Evolutionary conservation across 345 rosid species (phyloP).

Genomic region (Moricandia arvensis): DNA sequence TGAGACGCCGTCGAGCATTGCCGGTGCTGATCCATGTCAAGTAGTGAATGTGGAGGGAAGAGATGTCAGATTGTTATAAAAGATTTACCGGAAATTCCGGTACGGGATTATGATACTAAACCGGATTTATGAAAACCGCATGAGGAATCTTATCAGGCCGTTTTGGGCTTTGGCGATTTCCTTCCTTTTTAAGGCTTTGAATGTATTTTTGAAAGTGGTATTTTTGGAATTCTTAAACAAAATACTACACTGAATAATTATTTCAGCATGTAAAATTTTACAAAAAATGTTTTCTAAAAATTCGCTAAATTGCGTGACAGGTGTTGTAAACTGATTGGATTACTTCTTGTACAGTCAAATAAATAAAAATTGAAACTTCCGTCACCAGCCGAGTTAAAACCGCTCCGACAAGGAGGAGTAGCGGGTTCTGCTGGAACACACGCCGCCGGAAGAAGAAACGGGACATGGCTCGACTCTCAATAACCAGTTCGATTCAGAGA

Average conservation of each 20-base stretch:
- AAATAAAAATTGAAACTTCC: neutral
- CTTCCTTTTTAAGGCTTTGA: too few species aligned
- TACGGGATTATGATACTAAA: too few species aligned
- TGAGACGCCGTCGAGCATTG: conserved; percentile 31
- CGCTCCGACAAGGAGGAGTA: conserved; percentile 23
- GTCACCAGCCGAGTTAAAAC: neutral
- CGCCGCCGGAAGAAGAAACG: conserved; percentile 15
- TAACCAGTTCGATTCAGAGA: conserved; percentile 16
- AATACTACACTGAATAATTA: too few species aligned
- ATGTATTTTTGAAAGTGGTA: too few species aligned
- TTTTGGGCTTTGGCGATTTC: too few species aligned
- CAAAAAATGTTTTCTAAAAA: too few species aligned
- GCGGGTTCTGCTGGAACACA: conserved; percentile 9
- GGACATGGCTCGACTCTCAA: conserved; percentile 30
- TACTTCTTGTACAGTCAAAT: neutral
- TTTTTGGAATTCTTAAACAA: too few species aligned
- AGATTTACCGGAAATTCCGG: too few species aligned
- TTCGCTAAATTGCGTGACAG: neutral
- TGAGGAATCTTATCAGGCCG: too few species aligned
- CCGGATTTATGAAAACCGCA: too few species aligned
- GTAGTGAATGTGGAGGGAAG: conserved; percentile 29
- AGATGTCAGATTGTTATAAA: too few species aligned
- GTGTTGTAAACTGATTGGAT: neutral
- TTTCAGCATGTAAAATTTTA: neutral
- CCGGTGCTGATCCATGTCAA: neutral